Base-by-base conservation (phyloP, 2,329 filamentous ascomycete genomes). In the Exophiala sp. region DNA sequence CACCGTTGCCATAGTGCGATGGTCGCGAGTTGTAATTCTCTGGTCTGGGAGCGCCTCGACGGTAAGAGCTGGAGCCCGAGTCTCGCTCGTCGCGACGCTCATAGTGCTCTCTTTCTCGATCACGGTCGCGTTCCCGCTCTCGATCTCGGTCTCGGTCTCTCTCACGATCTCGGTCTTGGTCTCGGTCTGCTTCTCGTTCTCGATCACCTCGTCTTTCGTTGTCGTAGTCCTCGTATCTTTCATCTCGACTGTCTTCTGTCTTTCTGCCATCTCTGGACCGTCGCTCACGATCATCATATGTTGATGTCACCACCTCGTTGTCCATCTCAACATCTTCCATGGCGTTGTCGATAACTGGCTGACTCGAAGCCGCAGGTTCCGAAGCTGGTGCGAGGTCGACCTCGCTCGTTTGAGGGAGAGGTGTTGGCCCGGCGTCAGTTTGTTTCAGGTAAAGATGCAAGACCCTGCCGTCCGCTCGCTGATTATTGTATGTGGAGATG, bases 381-480 rank as follows among this genome's bases (percentile, higher is more conserved):
- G 40, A 29, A 3, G 14, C 12, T 1, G 47, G 34, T n/a, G 5
- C 21, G 38, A 20, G 24, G 39, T 35, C 32, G 8, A 18, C 8
- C 18, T 34, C 47, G 29, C 36, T 43, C 6, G 41, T 18, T 12
- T 45, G 42, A 11, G 42, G 29, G 8, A 33, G 12, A 9, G 41
- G 10, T 1, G 34, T 47, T 29, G 40, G 47, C 12, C 43, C 50
- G 16, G 42, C 5, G 3, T 54, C 54, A 10, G 65, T 59, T 10
- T 70, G 65, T 62, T 80, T 80, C 59, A 82, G 68, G 57, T 78
- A 80, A 49, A 86, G 75, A 54, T 82, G 78, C 35, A 86, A 71
- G 2, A 81, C 65, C 52, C 80, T 75, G 32, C 82, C 83, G 63
- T 86, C 83, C 24, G 83, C 83, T 79, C 78, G 82, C 64, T 84